phyloP scores from a whole-genome alignment of 148 eudicot genomes.

The Chenopodium suecicum region DNA sequence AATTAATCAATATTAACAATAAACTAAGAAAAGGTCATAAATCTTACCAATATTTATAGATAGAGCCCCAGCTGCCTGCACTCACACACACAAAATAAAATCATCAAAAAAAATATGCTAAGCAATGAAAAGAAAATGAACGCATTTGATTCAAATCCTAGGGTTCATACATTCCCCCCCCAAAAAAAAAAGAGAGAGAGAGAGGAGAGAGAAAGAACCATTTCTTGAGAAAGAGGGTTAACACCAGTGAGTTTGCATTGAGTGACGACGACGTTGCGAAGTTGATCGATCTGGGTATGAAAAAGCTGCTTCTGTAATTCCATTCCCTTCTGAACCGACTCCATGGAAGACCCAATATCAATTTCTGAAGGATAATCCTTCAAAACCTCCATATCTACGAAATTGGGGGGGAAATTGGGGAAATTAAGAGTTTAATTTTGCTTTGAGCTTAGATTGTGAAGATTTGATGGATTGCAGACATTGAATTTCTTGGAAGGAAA shows the following conservation, averaged over 20 bases:
- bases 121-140: too few relatives aligned
- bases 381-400: conserved; percentile 37
- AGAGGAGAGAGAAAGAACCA: conserved; percentile 44
- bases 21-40: neutral
- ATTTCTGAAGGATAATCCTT: conserved; percentile 43
- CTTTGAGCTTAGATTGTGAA: neutral
- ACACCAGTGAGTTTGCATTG: conserved; percentile 90
- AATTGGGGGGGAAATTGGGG: neutral
- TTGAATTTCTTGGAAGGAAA: neutral
- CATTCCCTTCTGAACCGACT: conserved; percentile 47
- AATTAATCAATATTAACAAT: neutral
- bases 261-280: conserved; percentile 50
- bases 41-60: conserved; percentile 82
- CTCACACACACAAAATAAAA: conserved; percentile 11
- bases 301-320: conserved; percentile 63
- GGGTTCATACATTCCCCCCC: neutral
- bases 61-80: conserved; percentile 98
- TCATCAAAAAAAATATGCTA: too few relatives aligned
- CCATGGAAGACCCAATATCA: conserved; percentile 36
- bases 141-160: neutral
- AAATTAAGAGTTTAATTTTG: neutral
- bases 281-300: conserved; percentile 61
- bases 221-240: conserved; percentile 95
- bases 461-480: neutral
- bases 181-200: neutral